Conservation (phyloP, 2,329 filamentous ascomycete species). For the Curvularia spicifera region DNA sequence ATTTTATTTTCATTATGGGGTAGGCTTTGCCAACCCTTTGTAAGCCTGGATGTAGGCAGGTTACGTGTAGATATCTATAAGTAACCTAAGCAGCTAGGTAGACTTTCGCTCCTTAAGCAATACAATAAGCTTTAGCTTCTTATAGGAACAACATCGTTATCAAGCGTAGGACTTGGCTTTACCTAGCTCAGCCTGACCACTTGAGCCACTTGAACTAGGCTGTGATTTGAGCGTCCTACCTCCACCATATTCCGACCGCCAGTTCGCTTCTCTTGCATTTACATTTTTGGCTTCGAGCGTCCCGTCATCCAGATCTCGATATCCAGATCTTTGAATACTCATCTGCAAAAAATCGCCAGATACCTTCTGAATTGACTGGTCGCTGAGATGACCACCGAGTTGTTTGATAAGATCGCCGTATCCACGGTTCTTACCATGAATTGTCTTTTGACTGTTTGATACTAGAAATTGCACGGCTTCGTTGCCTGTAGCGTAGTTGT, state of each 20-base stretch:
- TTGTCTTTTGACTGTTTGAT: conserved; percentile 1
- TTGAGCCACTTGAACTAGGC: neutral
- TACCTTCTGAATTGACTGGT: neutral
- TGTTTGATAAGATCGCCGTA: neutral
- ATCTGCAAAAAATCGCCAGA: conserved; percentile 3
- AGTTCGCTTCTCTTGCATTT: neutral
- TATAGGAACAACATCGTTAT: too few relatives aligned
- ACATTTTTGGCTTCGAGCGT: neutral
- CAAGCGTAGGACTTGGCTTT: neutral
- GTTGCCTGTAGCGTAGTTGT: neutral
- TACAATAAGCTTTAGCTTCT: too few relatives aligned
- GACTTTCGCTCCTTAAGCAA: too few relatives aligned
- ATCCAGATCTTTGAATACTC: neutral
- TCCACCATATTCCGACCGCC: neutral
- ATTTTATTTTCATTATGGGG: too few relatives aligned
- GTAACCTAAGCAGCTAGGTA: too few relatives aligned
- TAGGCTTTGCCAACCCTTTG: too few relatives aligned
- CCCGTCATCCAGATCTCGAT: neutral
- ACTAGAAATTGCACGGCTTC: conserved; percentile 3
- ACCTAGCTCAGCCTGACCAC: neutral
- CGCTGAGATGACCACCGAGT: neutral
- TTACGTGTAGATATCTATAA: too few relatives aligned
- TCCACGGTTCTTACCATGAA: conserved; percentile 3
- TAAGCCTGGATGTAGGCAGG: too few relatives aligned
- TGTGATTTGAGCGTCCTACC: neutral